Base-by-base conservation (phyloP, 176 grass and related monocot species). In the Carex parvula region DNA sequence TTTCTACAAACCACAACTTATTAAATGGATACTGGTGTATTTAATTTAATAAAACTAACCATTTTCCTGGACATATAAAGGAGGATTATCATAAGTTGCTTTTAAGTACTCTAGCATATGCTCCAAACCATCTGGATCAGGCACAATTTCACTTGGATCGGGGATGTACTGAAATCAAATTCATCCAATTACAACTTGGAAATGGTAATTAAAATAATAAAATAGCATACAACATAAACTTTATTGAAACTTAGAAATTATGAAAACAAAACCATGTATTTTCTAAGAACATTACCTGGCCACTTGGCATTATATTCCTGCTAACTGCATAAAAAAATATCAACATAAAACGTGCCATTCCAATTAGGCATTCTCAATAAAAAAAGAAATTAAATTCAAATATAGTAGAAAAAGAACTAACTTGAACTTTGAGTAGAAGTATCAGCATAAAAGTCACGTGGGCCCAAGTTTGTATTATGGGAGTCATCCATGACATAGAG, bases 61-160 rank as follows among this genome's bases (percentile, higher is more conserved):
- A 15, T 90, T 93, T 86, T 93, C 91, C 37, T 90, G 86, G 21
- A 90, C 58, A 84, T 90, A 93, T 81, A 90, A 42, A 65, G 88
- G 84, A 80, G 84, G 82, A 41, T 93, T 90, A 44, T 83, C 81
- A 37, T 90, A 90, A 37, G 81, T 84, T 55, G 62, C 60, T 81
- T 74, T 81, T 32, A 93, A 30, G 14, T 93, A 90, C 50, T 83
- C 82, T 26, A 90, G 60, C 21, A 88, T 53, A 82, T 87, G 10
- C 21, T 85, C 63, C 44, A 93, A 64, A 3, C 91, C 91, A 35
- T 70, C 70, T 48, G 88, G 84, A 84, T 90, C 88, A 29, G 71
- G 30, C 61, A 52, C 64, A 12, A 59, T 6, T 8, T 35, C 54
- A 79, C 56, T 1, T 48, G 17, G 66, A 70, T 26, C 37, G 50